A percentile compares a stretch with the other conserved stretches of the same genome.
phyloP scores from a whole-genome alignment of 345 rosid genomes.

The Crucihimalaya himalaica region DNA sequence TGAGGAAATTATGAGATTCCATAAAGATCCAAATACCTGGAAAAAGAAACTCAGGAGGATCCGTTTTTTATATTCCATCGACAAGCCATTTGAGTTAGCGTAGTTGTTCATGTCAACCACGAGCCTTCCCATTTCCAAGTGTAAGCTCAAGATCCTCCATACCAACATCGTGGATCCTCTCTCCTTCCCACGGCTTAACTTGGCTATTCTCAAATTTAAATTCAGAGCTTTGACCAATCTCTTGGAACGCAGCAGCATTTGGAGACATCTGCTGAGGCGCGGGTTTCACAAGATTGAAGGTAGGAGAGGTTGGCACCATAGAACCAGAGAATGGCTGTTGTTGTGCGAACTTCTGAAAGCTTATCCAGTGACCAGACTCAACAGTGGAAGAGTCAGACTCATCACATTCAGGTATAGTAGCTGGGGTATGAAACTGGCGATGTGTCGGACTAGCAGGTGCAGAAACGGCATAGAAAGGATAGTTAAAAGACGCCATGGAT shows the following conservation, averaged over 20 bases:
- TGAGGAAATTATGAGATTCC: constrained; percentile 27
- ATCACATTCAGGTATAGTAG: constrained; percentile 90
- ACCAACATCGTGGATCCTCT: constrained; percentile 92
- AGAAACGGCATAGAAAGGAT: constrained; percentile 79
- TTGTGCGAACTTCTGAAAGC: constrained; percentile 70
- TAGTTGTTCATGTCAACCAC: constrained; percentile 39
- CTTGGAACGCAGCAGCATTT: constrained; percentile 43
- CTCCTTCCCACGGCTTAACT: constrained; percentile 99
- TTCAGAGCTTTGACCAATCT: constrained; percentile 65
- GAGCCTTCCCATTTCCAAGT: constrained; percentile 77
- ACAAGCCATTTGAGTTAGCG: not conserved
- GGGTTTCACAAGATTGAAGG: constrained; percentile 82
- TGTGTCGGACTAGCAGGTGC: constrained; percentile 99
- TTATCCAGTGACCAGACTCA: constrained; percentile 96
- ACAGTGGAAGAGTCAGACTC: constrained; percentile 93
- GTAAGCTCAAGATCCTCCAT: constrained; percentile 97
- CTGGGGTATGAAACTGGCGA: constrained; percentile 72
- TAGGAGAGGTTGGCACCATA: constrained; percentile 81
- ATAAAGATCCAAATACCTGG: constrained; percentile 13
- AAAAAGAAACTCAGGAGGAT: constrained; percentile 17
- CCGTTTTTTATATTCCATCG: constrained; percentile 22
- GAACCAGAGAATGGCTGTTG: constrained; percentile 45
- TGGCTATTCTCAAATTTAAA: constrained; percentile 77
- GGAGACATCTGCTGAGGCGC: constrained; percentile 47
- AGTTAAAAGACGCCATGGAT: constrained; percentile 68